Conservation (phyloP, 169 alveolate genomes). For the Plasmodium cynomolgi region DNA sequence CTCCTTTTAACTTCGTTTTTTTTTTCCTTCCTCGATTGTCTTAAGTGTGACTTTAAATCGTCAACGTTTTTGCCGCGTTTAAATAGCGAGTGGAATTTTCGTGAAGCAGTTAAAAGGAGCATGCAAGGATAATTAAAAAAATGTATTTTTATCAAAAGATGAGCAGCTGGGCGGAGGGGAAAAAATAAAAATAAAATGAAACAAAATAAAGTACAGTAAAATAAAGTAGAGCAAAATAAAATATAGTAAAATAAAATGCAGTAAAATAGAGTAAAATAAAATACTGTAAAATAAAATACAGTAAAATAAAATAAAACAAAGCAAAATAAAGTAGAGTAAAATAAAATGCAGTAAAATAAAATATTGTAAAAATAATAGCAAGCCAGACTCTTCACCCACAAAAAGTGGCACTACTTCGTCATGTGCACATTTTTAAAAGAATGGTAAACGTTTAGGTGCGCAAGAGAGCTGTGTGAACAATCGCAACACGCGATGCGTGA, state of each 20-base stretch:
- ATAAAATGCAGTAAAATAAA: too few relatives aligned
- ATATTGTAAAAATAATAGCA: too few relatives aligned
- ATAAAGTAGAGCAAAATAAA: too few relatives aligned
- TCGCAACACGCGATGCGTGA: neutral
- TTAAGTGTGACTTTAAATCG: neutral
- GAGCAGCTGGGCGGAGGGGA: neutral
- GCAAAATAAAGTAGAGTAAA: too few relatives aligned
- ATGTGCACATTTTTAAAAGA: neutral
- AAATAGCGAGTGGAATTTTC: neutral
- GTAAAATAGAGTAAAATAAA: too few relatives aligned
- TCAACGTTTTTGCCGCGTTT: neutral
- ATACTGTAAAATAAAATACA: too few relatives aligned
- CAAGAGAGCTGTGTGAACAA: neutral
- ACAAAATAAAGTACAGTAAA: too few relatives aligned
- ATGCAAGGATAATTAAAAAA: too few relatives aligned
- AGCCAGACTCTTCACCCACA: neutral
- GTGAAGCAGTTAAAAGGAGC: neutral
- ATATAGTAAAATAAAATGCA: too few relatives aligned
- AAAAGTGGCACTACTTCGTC: neutral
- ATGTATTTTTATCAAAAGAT: neutral
- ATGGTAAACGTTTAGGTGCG: neutral
- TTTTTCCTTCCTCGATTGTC: neutral
- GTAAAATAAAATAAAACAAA: too few relatives aligned
- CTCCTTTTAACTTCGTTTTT: neutral
- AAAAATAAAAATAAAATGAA: too few relatives aligned